A percentile compares a stretch with the other conserved stretches of the same genome.
These are phyloP conservation scores for Stenogyne calaminthoides DNA, from an alignment of 305 asterid species.

Conservation along the genomic window DNA sequence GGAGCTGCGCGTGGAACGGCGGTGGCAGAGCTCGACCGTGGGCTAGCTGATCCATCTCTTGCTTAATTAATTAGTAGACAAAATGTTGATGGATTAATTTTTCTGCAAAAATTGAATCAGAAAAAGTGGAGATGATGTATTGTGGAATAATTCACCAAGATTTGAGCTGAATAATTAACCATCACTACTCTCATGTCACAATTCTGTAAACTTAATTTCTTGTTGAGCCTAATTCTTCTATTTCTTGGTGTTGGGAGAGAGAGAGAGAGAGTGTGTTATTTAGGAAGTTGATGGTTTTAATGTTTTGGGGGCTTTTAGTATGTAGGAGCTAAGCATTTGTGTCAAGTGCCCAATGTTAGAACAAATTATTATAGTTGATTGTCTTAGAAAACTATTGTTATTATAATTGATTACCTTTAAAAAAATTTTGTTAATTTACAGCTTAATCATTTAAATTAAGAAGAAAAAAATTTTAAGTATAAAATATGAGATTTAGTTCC, in stretches of 20 bases:
- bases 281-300: conserved; percentile 23
- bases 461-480: too few species aligned
- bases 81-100: too few species aligned
- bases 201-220: conserved; percentile 5
- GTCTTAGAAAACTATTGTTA: too few species aligned
- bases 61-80: too few species aligned
- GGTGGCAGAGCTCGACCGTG: conserved; percentile 70
- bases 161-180: conserved; percentile 38
- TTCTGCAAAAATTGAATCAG: too few species aligned
- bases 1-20: conserved; percentile 51
- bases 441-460: too few species aligned
- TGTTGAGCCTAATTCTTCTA: conserved; percentile 19
- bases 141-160: conserved; percentile 34
- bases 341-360: too few species aligned
- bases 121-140: background rate
- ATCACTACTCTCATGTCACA: conserved; percentile 33
- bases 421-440: too few species aligned
- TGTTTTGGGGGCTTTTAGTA: conserved; percentile 35
- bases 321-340: conserved; percentile 36
- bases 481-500: too few species aligned
- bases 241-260: conserved; percentile 17
- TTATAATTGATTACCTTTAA: too few species aligned
- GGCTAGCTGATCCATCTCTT: conserved; percentile 72
- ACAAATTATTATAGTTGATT: too few species aligned
- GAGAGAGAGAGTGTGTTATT: conserved; percentile 31